These are phyloP conservation scores for Hanseniaspora occidentalis DNA, from an alignment of 805 yeast species.

Conservation along the genomic window DNA sequence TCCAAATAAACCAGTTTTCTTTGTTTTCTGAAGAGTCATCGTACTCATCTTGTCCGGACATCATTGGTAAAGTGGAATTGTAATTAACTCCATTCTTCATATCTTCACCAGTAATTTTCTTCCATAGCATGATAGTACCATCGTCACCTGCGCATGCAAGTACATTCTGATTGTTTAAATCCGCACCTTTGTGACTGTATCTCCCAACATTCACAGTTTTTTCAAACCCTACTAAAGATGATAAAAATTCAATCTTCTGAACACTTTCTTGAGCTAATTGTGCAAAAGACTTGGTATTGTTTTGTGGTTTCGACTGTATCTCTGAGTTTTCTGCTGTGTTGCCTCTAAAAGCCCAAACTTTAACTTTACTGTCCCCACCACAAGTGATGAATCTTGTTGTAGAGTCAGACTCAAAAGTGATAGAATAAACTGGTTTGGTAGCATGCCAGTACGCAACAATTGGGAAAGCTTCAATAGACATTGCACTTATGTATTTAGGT, in stretches of 20 bases:
- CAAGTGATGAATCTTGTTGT: slow-evolving; percentile 61
- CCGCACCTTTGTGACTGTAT: slow-evolving; percentile 50
- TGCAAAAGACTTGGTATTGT: slow-evolving; percentile 16
- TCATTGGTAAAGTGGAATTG: slow-evolving; percentile 7
- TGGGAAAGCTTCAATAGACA: slow-evolving; percentile 6
- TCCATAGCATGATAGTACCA: slow-evolving; percentile 81
- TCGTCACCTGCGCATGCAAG: slow-evolving; percentile 94
- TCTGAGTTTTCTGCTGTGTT: slow-evolving; percentile 1
- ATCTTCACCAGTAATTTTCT: slow-evolving; percentile 36
- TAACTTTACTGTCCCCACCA: slow-evolving; percentile 88
- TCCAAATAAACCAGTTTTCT: slow-evolving; percentile 58
- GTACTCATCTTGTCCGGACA: slow-evolving; percentile 24
- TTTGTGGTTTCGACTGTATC: slow-evolving; percentile 10
- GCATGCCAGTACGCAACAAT: slow-evolving; percentile 30
- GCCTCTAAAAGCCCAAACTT: slow-evolving; percentile 35
- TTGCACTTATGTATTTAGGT: not conserved
- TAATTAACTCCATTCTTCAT: slow-evolving; percentile 41
- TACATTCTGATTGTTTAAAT: slow-evolving; percentile 15
- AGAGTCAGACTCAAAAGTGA: slow-evolving; percentile 35
- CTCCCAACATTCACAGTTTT: slow-evolving; percentile 91
- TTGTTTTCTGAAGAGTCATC: slow-evolving; percentile 12
- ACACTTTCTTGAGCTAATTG: slow-evolving; percentile 16
- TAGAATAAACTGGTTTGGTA: slow-evolving; percentile 59
- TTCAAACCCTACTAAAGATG: slow-evolving; percentile 77
- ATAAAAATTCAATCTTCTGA: slow-evolving; percentile 55